Percentiles rank a stretch among this genome's conserved stretches.
Conservation (phyloP, 305 asterid genomes). For the Nicotiana rustica region DNA sequence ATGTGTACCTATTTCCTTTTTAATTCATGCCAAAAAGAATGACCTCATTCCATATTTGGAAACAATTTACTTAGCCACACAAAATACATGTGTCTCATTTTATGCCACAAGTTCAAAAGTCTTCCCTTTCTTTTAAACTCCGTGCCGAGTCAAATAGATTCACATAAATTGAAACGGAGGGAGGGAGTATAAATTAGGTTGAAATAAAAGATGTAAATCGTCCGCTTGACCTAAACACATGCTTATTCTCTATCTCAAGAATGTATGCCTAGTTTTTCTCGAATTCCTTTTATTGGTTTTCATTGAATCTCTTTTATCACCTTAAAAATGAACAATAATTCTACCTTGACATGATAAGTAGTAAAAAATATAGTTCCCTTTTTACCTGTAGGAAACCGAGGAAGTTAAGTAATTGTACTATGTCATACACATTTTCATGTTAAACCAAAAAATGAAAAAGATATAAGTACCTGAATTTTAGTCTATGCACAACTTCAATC, state of each 20-base stretch:
- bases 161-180: no score
- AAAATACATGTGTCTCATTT: no score
- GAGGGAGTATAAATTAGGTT: no score
- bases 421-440: neutral
- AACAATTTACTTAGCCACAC: no score
- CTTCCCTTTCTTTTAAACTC: no score
- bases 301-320: neutral
- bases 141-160: no score
- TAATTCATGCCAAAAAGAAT: no score
- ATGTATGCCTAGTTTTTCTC: neutral
- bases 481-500: neutral
- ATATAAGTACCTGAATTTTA: neutral
- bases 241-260: conserved; percentile 7
- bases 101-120: no score
- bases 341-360: neutral
- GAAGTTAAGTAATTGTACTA: conserved; percentile 3
- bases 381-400: neutral
- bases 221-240: neutral
- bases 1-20: no score
- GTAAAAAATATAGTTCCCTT: neutral
- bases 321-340: neutral
- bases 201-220: neutral
- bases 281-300: neutral
- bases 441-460: neutral
- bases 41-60: no score